These are phyloP conservation scores for Trypanosoma caninum DNA, from an alignment of 208 protist species.

Conservation along the genomic window DNA sequence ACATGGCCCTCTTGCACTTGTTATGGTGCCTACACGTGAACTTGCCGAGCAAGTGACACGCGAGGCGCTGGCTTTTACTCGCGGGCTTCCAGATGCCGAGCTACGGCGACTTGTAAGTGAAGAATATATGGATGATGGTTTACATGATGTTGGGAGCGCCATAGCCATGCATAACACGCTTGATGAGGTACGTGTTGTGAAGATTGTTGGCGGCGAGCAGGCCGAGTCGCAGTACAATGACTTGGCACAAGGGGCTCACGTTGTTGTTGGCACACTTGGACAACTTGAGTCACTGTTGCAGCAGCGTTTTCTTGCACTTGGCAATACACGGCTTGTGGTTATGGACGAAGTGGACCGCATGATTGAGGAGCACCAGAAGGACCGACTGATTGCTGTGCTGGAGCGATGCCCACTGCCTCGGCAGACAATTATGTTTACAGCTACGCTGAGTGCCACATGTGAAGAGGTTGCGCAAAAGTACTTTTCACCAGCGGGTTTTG, in stretches of 20 bases:
- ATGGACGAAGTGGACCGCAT: slow-evolving; percentile 98
- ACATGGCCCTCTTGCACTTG: slow-evolving; percentile 77
- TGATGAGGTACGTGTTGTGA: slow-evolving; percentile 63
- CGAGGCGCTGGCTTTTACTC: slow-evolving; percentile 22
- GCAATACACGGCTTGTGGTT: slow-evolving; percentile 78
- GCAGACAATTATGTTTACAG: slow-evolving; percentile 96
- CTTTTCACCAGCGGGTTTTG: slow-evolving; percentile 58
- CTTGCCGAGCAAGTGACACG: slow-evolving; percentile 88
- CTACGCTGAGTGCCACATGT: slow-evolving; percentile 88
- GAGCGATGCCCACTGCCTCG: slow-evolving; percentile 68
- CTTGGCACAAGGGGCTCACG: slow-evolving; percentile 53
- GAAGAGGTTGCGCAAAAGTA: slow-evolving; percentile 57
- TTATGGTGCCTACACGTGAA: slow-evolving; percentile 93
- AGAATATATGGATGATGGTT: slow-evolving; percentile 3
- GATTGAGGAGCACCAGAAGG: slow-evolving; percentile 84
- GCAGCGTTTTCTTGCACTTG: slow-evolving; percentile 60
- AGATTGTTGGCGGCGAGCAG: slow-evolving; percentile 70
- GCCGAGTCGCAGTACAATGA: slow-evolving; percentile 50
- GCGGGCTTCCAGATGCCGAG: slow-evolving; percentile 3
- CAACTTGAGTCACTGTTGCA: slow-evolving; percentile 68
- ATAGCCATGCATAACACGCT: slow-evolving; percentile 30
- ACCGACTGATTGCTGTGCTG: slow-evolving; percentile 85
- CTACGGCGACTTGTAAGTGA: slow-evolving; percentile 6
- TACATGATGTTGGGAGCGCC: background rate
- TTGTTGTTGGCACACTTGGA: slow-evolving; percentile 83